phyloP scores from a whole-genome alignment of 2,329 filamentous ascomycete species.

The Trichoderma koningiopsis region DNA sequence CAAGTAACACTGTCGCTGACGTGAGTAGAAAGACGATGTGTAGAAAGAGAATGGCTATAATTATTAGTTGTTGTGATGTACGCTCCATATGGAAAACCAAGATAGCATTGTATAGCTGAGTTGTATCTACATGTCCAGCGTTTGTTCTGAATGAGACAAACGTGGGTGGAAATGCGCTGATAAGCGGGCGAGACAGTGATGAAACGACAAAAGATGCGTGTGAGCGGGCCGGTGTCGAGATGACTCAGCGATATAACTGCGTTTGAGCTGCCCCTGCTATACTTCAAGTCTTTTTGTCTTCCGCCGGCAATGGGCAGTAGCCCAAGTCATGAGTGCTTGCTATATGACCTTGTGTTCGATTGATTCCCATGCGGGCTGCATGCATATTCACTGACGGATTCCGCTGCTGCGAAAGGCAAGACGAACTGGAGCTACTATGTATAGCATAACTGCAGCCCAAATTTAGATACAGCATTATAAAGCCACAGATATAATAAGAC shows the following conservation, averaged over 20 bases:
- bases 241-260: not conserved
- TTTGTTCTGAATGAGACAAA: not conserved
- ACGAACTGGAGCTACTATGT: not conserved
- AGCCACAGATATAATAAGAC: not conserved
- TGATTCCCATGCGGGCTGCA: not conserved
- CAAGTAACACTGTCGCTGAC: not conserved
- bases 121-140: not conserved
- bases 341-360: not conserved
- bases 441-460: not conserved
- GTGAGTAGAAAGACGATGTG: too few relatives aligned
- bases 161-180: not conserved
- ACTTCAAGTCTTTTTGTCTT: not conserved
- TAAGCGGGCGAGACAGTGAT: slow-evolving; percentile 15
- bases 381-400: not conserved
- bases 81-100: not conserved
- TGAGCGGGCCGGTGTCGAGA: not conserved
- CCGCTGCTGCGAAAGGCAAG: not conserved
- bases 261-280: too few relatives aligned
- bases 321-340: not conserved
- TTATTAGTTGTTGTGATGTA: not conserved
- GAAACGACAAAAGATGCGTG: slow-evolving; percentile 11
- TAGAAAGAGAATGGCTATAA: not conserved
- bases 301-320: not conserved
- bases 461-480: slow-evolving; percentile 1
- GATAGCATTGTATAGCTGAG: not conserved